Conservation (phyloP, 202 grass and related monocot genomes). For the Elaeis oleifera region DNA sequence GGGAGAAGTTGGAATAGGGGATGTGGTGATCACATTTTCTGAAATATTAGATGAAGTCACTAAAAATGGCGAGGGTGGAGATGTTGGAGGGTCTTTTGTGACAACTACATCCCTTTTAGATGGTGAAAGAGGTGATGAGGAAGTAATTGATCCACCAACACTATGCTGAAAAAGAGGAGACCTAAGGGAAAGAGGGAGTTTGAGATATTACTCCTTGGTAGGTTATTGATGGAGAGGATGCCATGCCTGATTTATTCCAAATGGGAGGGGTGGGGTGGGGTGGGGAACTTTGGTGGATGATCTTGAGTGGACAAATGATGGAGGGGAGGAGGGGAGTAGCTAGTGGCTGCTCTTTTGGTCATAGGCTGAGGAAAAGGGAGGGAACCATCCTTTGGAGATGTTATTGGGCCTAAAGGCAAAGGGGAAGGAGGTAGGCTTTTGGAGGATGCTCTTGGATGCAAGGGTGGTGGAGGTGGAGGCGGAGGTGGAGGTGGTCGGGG, state of each 20-base stretch:
- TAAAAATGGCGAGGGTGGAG: neutral
- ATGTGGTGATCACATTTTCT: neutral
- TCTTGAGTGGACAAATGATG: neutral
- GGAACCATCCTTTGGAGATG: too few relatives aligned
- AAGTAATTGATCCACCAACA: constrained; percentile 17
- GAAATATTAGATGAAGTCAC: neutral
- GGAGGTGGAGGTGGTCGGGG: constrained; percentile 10
- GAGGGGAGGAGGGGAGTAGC: constrained; percentile 17
- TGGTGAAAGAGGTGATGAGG: constrained; percentile 8
- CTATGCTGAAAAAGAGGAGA: constrained; percentile 23
- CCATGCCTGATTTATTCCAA: constrained; percentile 17
- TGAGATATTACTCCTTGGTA: constrained; percentile 18
- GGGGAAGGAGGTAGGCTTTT: neutral
- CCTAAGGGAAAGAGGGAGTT: neutral
- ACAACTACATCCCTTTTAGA: constrained; percentile 17
- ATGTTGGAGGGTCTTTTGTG: constrained; percentile 14
- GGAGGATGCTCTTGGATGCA: constrained; percentile 6
- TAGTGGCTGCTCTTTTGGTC: neutral
- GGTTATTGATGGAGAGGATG: too few relatives aligned
- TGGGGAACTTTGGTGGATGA: neutral
- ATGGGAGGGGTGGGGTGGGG: constrained; percentile 2
- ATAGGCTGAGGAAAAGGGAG: too few relatives aligned
- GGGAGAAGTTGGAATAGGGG: constrained; percentile 1
- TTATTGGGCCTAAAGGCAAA: neutral
- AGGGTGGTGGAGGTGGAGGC: neutral